Conservation (phyloP, 495 filamentous ascomycete species). For the Schizothecium vesticola region DNA sequence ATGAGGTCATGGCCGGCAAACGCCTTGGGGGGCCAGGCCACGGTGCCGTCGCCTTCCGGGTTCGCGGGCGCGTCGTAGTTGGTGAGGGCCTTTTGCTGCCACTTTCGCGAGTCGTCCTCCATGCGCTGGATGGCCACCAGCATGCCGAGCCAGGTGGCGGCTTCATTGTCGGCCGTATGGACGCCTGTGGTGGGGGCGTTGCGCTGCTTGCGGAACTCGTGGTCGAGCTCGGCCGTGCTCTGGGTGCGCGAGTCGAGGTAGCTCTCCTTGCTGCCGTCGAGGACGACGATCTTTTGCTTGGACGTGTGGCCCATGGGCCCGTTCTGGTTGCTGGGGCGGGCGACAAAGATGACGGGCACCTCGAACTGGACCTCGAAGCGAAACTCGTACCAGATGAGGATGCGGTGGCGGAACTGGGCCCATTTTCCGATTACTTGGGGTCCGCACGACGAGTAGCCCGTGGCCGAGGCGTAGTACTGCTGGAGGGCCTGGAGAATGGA, state of each 20-base stretch:
- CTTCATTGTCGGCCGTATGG: slow-evolving; percentile 37
- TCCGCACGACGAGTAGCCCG: slow-evolving; percentile 11
- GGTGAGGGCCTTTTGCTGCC: slow-evolving; percentile 18
- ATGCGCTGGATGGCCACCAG: slow-evolving; percentile 28
- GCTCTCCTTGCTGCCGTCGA: slow-evolving; percentile 31
- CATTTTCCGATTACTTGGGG: slow-evolving; percentile 30
- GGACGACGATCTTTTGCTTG: slow-evolving; percentile 13
- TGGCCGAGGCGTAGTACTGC: slow-evolving; percentile 10
- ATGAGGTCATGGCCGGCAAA: slow-evolving; percentile 16
- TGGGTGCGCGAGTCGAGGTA: slow-evolving; percentile 19
- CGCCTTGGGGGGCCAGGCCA: not conserved
- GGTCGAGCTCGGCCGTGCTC: slow-evolving; percentile 19
- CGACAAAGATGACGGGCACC: slow-evolving; percentile 38
- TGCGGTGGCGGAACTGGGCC: slow-evolving; percentile 31
- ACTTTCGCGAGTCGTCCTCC: slow-evolving; percentile 33
- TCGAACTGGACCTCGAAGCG: slow-evolving; percentile 40
- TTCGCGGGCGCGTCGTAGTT: not conserved
- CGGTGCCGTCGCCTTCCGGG: not conserved
- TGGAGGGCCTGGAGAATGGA: slow-evolving; percentile 14
- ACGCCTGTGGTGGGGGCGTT: slow-evolving; percentile 10
- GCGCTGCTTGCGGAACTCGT: not conserved
- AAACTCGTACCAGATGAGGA: slow-evolving; percentile 29
- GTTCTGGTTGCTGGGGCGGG: slow-evolving; percentile 26
- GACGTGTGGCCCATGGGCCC: slow-evolving; percentile 26
- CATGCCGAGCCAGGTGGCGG: slow-evolving; percentile 35